Conservation (phyloP, 2,329 filamentous ascomycete genomes). For the Colletotrichum sp. region DNA sequence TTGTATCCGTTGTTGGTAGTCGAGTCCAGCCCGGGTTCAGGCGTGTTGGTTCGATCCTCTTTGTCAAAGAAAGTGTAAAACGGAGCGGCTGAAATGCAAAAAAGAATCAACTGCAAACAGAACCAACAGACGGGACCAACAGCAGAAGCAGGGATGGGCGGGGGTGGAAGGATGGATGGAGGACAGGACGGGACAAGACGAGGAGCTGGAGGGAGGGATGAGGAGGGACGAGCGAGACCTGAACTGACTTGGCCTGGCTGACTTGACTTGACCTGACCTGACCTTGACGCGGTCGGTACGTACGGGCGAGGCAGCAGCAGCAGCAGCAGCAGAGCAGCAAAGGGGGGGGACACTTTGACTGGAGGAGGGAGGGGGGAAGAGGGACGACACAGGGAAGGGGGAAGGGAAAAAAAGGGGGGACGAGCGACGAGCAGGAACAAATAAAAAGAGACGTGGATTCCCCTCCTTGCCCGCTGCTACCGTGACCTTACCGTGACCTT, state of each 20-base stretch:
- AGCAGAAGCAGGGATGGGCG: not conserved
- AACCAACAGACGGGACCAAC: not conserved
- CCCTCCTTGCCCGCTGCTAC: not conserved
- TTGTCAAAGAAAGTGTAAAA: not conserved
- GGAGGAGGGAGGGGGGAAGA: not conserved
- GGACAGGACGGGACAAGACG: not conserved
- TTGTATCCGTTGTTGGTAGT: not conserved
- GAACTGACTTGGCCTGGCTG: not conserved
- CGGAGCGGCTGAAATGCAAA: not conserved
- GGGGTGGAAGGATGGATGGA: not conserved
- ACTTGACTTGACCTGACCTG: not conserved
- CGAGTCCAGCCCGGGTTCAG: not conserved
- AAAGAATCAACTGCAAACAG: not conserved
- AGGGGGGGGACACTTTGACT: not conserved
- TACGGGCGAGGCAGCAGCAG: not conserved
- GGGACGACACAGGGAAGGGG: not conserved
- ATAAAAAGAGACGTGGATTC: not conserved
- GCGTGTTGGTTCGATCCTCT: not conserved
- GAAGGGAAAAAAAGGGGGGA: not conserved
- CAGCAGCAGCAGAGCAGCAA: not conserved
- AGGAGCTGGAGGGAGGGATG: not conserved
- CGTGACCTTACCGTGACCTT: no score
- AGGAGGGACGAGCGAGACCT: not conserved
- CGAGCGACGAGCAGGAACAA: not conserved
- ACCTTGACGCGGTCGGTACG: not conserved